Evolutionary conservation across 2,329 filamentous ascomycete species (phyloP), one percentile per base, ranked within the genome.

Genomic region (Penicillium oxalicum): DNA sequence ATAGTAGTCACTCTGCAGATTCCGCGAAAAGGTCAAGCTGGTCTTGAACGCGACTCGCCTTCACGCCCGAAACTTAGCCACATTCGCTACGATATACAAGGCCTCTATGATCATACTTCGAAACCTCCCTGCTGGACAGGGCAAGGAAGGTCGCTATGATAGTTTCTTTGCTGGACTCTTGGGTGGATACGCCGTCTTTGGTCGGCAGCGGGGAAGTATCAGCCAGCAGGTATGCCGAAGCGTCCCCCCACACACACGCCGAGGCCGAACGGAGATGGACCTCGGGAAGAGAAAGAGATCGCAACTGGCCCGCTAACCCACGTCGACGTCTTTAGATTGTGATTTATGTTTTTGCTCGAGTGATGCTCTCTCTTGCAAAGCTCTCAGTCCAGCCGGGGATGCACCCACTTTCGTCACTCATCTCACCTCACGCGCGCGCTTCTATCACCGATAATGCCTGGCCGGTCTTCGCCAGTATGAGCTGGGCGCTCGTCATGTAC

Each of bases 401-500:
- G 62, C 64, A 71, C 52, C 63, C 67, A 1, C 58, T 73, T 13
- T 77, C 62, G 41, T 68, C 61, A 25, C 56, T 72, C 8, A 66
- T 71, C 45, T 79, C 67, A 58, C 69, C 53, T 56, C 73, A 61
- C 74, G 68, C 67, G 66, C 70, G 71, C 34, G 57, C 62, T 13
- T 61, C 63, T 48, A 82, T 89, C 61, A 79, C 75, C 61, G 67
- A 82, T 66, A 85, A 91, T 37, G 88, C 88, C 47, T 98, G 93
- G 91, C 89, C 91, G 1, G 85, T 86, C 2, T 98, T 98, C 72
- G 91, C 93, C 37, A 87, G 86, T 59, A 62, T 91, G 56, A 94
- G 86, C 64, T 98, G 93, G 93, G 93, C 86, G 4, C 76, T 83
- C 63, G 90, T 98, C 55, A 98, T 98, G 93, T 89, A 91, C 73